Base-by-base conservation (phyloP, 2,329 filamentous ascomycete genomes). In the Aspergillus transmontanensis region DNA sequence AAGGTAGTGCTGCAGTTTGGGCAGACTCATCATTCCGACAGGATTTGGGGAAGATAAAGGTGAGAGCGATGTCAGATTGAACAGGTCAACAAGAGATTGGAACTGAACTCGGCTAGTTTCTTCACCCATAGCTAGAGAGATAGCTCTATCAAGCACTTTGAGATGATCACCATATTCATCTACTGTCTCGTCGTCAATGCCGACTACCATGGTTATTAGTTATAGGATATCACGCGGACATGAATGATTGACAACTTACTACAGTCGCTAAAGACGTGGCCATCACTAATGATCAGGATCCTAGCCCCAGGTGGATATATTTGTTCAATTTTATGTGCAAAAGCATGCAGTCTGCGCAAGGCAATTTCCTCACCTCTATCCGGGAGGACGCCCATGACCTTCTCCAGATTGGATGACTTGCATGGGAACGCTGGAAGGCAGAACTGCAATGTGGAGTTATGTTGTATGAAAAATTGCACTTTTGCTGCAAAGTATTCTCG, bases 111-210 rank as follows among this genome's bases (percentile, higher is more conserved):
- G 48, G 10, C 36, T 14, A 1, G 2, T 12, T 3, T 54, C 11
- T 7, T 51, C 43, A 7, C 45, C 26, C 4, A 19, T 14, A 5
- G n/a, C 16, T 23, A 11, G 7, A 5, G 19, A n/a, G 21, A 63
- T 60, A 3, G 56, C 59, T 14, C 71, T 67, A 58, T 80, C 80
- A 70, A 81, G 78, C 21, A 75, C 72, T 32, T 75, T 75, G 57
- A 83, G 71, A 11, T 73, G 70, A 10, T 68, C 71, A 45, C 77
- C 74, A 63, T 82, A 82, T 10, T 63, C 64, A 51, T 81, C 79
- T 14, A 83, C 80, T 51, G 75, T 73, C 26, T 71, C 71, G 63
- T 83, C 80, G 28, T 81, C 80, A 36, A 81, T 80, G 10, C 81
- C 80, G 46, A 82, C 73, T 72, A 53, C 28, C 14, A 6, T 6